Evolutionary conservation across 306 rosid species (phyloP).

Genomic region (Vicia sativa): DNA sequence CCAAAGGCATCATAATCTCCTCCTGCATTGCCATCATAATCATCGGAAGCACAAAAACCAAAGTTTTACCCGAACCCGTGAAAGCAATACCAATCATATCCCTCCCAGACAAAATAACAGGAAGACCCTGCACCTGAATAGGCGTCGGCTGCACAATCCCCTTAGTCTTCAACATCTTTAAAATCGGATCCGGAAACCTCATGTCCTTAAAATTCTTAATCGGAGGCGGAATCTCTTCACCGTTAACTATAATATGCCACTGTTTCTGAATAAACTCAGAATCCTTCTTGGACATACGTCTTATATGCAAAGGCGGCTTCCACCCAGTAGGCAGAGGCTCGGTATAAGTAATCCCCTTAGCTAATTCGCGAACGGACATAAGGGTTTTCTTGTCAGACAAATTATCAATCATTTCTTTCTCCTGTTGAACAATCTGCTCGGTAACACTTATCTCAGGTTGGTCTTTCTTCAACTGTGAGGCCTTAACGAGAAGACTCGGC

Average conservation of each 20-base stretch:
- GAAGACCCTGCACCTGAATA: conserved; percentile 96
- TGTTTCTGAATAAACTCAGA: conserved; percentile 79
- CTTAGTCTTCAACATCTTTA: conserved; percentile 74
- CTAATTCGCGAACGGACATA: conserved; percentile 90
- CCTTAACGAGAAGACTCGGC: conserved; percentile 81
- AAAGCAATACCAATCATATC: conserved; percentile 98
- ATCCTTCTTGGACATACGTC: conserved; percentile 67
- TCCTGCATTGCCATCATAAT: conserved; percentile 92
- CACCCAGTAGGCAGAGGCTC: conserved; percentile 89
- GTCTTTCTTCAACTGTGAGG: conserved; percentile 80
- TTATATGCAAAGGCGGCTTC: conserved; percentile 82
- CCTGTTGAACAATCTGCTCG: conserved; percentile 80
- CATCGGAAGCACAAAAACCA: conserved; percentile 91
- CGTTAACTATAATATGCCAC: conserved; percentile 92
- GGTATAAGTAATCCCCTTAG: conserved; percentile 81
- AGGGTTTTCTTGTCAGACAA: conserved; percentile 81
- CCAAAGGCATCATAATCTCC: conserved; percentile 92
- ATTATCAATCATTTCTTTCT: conserved; percentile 90
- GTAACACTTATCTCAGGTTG: conserved; percentile 85
- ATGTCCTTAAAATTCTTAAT: conserved; percentile 86
- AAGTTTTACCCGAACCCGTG: conserved; percentile 89
- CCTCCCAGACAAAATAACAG: conserved; percentile 82
- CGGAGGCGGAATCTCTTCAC: conserved; percentile 78
- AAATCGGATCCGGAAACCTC: conserved; percentile 86
- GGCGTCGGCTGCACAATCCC: conserved; percentile 97